Conservation (phyloP, 805 yeast species). For the Starmerella scarabaei region DNA sequence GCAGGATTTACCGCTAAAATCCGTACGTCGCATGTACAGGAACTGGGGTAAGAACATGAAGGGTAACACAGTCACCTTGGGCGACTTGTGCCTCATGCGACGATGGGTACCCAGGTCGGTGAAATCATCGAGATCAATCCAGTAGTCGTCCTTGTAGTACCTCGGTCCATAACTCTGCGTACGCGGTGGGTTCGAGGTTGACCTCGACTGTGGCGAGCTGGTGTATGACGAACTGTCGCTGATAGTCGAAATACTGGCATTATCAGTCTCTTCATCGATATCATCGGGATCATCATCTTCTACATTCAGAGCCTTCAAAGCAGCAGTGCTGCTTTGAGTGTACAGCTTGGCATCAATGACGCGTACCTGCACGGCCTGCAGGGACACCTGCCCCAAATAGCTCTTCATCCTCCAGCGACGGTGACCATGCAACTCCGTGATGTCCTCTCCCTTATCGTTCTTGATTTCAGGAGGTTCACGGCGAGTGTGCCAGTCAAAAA, state of each 20-base stretch:
- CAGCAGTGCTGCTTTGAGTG: conserved; percentile 8
- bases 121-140: conserved; percentile 71
- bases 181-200: background rate
- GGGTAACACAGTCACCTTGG: conserved; percentile 41
- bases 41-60: conserved; percentile 56
- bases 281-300: conserved; percentile 7
- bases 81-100: conserved; percentile 5
- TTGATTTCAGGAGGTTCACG: conserved; percentile 32
- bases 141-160: conserved; percentile 25
- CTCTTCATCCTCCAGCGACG: conserved; percentile 39
- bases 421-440: conserved; percentile 8
- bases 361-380: conserved; percentile 55
- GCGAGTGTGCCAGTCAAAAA: conserved; percentile 55
- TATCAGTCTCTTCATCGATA: conserved; percentile 31
- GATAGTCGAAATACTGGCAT: conserved; percentile 1
- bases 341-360: conserved; percentile 47
- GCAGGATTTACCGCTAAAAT: conserved; percentile 30
- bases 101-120: conserved; percentile 42
- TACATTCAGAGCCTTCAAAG: conserved; percentile 7
- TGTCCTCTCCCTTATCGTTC: conserved; percentile 3
- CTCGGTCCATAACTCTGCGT: conserved; percentile 12
- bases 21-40: conserved; percentile 53
- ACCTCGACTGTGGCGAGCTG: background rate
- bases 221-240: background rate
- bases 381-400: conserved; percentile 57